Percentiles rank a stretch among this genome's conserved stretches.
Conservation (phyloP, 306 rosid genomes). For the Quercus agrifolia region DNA sequence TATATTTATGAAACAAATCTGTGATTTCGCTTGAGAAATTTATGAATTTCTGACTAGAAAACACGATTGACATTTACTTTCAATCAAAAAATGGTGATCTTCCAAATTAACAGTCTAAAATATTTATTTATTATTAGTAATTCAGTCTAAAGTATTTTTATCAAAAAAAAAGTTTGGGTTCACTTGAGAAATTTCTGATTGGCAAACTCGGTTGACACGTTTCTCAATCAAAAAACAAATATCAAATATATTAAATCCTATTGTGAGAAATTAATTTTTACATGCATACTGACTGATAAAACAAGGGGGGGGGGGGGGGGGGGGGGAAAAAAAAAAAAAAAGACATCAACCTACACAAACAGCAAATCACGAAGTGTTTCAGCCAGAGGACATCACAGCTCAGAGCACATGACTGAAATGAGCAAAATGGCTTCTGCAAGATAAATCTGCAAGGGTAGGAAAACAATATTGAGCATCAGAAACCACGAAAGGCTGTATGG, state of each 20-base stretch:
- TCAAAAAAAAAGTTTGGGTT: background rate
- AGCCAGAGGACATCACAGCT: conserved; percentile 54
- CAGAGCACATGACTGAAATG: conserved; percentile 53
- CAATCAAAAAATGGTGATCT: background rate
- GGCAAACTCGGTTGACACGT: conserved; percentile 1
- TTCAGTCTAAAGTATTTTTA: background rate
- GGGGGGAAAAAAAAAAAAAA: no score
- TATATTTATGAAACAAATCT: background rate
- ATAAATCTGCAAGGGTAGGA: conserved; percentile 72
- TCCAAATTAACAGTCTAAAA: background rate
- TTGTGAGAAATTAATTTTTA: background rate
- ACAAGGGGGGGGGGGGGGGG: no score
- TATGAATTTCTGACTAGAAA: background rate
- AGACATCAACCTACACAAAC: conserved; percentile 44
- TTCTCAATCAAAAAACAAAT: background rate
- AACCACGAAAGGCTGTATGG: conserved; percentile 33
- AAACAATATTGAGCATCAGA: conserved; percentile 58
- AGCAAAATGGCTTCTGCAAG: conserved; percentile 64
- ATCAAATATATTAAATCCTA: background rate
- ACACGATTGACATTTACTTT: background rate
- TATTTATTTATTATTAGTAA: background rate
- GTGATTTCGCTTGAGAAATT: background rate
- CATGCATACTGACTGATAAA: conserved; percentile 4
- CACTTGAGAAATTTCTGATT: background rate
- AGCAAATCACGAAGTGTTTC: conserved; percentile 56